phyloP scores from a whole-genome alignment of 73 alveolate species.

The Stentor coeruleus region DNA sequence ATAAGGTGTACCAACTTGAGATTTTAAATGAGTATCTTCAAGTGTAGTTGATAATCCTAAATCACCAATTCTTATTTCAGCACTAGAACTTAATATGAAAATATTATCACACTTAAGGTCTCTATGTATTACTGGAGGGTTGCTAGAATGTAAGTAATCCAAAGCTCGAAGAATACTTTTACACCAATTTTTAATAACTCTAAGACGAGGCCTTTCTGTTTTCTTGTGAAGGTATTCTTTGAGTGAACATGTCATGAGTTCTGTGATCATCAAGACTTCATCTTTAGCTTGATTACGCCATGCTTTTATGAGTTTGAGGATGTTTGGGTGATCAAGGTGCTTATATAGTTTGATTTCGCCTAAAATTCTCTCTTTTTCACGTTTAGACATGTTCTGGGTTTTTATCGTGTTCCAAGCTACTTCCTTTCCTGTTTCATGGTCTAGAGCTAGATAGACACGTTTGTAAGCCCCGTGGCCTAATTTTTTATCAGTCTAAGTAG shows the following conservation, averaged over 20 bases:
- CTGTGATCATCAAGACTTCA: constrained; percentile 94
- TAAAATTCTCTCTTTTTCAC: not conserved
- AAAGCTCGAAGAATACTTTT: constrained; percentile 86
- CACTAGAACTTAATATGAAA: constrained; percentile 85
- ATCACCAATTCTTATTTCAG: constrained; percentile 98
- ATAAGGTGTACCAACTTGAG: constrained; percentile 81
- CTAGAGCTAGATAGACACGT: constrained; percentile 9
- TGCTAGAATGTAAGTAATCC: constrained; percentile 76
- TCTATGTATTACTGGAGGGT: constrained; percentile 80
- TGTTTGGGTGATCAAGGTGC: constrained; percentile 85
- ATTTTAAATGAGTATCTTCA: constrained; percentile 70
- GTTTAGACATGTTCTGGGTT: not conserved
- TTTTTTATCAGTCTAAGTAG: constrained; percentile 25
- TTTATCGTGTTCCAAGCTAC: constrained; percentile 27
- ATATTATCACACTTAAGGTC: constrained; percentile 96
- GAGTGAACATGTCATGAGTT: constrained; percentile 91
- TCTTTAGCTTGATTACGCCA: constrained; percentile 85
- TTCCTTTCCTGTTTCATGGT: constrained; percentile 24
- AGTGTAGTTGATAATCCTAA: constrained; percentile 93
- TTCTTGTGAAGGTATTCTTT: constrained; percentile 64
- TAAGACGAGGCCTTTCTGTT: constrained; percentile 78
- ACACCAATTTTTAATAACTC: constrained; percentile 87
- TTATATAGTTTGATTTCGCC: not conserved
- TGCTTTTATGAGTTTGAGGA: constrained; percentile 85
- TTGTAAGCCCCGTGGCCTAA: constrained; percentile 15